These are phyloP conservation scores for Chamaenerion angustifolium DNA, from an alignment of 345 rosid species.

Conservation along the genomic window DNA sequence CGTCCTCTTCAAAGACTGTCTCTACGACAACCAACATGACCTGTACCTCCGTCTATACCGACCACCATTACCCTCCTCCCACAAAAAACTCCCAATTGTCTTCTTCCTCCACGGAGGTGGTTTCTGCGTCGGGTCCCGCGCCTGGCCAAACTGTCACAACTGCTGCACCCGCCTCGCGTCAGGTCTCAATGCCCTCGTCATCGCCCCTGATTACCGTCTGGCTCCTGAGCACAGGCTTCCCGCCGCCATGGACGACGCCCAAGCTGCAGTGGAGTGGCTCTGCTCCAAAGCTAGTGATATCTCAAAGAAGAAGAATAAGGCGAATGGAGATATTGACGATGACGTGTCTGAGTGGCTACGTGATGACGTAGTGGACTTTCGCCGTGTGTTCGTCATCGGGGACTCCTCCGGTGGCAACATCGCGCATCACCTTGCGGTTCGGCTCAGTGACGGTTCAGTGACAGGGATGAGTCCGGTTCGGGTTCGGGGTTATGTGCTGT, in stretches of 20 bases:
- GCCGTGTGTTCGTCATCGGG: constrained; percentile 46
- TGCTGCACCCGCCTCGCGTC: constrained; percentile 53
- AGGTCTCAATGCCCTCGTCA: constrained; percentile 38
- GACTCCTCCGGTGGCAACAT: constrained; percentile 93
- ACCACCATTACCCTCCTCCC: constrained; percentile 5
- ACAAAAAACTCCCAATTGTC: constrained; percentile 20
- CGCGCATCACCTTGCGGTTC: constrained; percentile 64
- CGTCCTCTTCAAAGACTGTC: constrained; percentile 31
- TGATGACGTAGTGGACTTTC: constrained; percentile 32
- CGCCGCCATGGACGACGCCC: constrained; percentile 55
- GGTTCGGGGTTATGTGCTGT: constrained; percentile 60
- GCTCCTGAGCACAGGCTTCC: constrained; percentile 84
- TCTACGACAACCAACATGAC: constrained; percentile 30
- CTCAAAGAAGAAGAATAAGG: constrained; percentile 10
- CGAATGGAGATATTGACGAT: background rate
- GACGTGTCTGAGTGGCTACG: constrained; percentile 25
- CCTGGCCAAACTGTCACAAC: constrained; percentile 68
- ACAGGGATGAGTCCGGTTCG: constrained; percentile 33
- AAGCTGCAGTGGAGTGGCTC: constrained; percentile 24
- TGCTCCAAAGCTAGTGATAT: constrained; percentile 6
- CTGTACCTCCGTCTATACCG: constrained; percentile 67
- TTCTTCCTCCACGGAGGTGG: constrained; percentile 76
- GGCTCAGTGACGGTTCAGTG: constrained; percentile 26
- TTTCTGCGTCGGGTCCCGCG: constrained; percentile 62
- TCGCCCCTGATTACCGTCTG: constrained; percentile 60